Percentiles rank a stretch among this genome's conserved stretches.
Evolutionary conservation across 2,329 filamentous ascomycete species (phyloP).

Genomic region (Raffaelea arxii): DNA sequence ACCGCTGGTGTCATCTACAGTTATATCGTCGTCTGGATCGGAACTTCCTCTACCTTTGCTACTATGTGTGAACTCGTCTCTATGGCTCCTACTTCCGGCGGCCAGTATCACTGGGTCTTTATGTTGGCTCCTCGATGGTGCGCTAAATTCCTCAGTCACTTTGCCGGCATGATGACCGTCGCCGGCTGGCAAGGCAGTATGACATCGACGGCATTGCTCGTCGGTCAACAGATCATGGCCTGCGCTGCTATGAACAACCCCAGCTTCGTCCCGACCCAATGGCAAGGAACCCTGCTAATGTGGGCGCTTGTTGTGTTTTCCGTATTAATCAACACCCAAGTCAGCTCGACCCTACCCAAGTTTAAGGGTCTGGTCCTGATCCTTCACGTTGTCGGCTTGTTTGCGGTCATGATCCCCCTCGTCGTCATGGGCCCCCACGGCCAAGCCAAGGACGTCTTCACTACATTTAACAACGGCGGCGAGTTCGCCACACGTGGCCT

Average conservation of each 20-base stretch:
- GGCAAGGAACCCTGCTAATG: slow-evolving; percentile 39
- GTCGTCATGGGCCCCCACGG: slow-evolving; percentile 17
- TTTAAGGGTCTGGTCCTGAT: slow-evolving; percentile 40
- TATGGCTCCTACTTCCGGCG: slow-evolving; percentile 40
- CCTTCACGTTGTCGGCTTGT: slow-evolving; percentile 39
- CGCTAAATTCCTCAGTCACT: slow-evolving; percentile 45
- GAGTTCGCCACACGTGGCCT: slow-evolving; percentile 35
- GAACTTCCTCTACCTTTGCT: slow-evolving; percentile 32
- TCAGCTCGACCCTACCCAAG: slow-evolving; percentile 31
- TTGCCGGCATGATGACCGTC: slow-evolving; percentile 41
- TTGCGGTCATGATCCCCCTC: slow-evolving; percentile 18
- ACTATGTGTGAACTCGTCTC: slow-evolving; percentile 32
- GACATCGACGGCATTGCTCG: slow-evolving; percentile 30
- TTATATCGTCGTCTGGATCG: slow-evolving; percentile 36
- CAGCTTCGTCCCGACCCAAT: slow-evolving; percentile 26
- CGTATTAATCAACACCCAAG: slow-evolving; percentile 39
- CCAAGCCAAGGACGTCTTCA: slow-evolving; percentile 27
- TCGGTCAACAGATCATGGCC: slow-evolving; percentile 37
- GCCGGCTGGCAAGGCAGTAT: slow-evolving; percentile 33
- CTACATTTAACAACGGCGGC: slow-evolving; percentile 35
- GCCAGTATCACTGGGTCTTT: slow-evolving; percentile 53
- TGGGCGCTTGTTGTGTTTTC: slow-evolving; percentile 36
- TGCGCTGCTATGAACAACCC: slow-evolving; percentile 29
- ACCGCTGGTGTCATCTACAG: slow-evolving; percentile 43
- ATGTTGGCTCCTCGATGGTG: slow-evolving; percentile 37